These are phyloP conservation scores for Boletellus deceptivus DNA, from an alignment of 1,284 basidiomycete species.

Conservation along the genomic window DNA sequence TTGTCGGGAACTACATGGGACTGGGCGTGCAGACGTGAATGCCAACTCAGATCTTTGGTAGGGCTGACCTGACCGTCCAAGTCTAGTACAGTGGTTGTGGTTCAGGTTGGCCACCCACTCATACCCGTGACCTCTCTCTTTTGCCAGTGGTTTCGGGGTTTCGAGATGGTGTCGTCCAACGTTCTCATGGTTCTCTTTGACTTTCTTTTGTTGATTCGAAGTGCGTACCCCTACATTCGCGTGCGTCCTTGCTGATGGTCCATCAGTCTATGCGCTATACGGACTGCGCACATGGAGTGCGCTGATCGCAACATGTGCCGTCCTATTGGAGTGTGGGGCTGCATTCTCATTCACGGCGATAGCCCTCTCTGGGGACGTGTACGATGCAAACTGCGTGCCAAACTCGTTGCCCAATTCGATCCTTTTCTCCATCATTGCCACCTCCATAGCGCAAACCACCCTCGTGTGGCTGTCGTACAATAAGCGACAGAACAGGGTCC, in stretches of 20 bases:
- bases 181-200: slow-evolving; percentile 19
- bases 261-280: slow-evolving; percentile 21
- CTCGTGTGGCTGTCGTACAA: slow-evolving; percentile 20
- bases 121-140: not conserved
- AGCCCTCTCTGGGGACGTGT: slow-evolving; percentile 8
- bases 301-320: slow-evolving; percentile 1
- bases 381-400: slow-evolving; percentile 16
- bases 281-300: slow-evolving; percentile 5
- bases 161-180: slow-evolving; percentile 13
- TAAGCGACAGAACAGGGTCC: slow-evolving; percentile 9
- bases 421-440: slow-evolving; percentile 9
- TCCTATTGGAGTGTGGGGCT: slow-evolving; percentile 11
- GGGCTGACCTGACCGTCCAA: not conserved
- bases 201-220: slow-evolving; percentile 18
- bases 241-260: not conserved
- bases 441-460: slow-evolving; percentile 14
- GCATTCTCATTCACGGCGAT: not conserved
- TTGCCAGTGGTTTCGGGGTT: slow-evolving; percentile 14
- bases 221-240: slow-evolving; percentile 9
- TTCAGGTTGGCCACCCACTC: slow-evolving; percentile 1
- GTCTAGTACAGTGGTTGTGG: slow-evolving; percentile 8
- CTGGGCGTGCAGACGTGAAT: slow-evolving; percentile 19
- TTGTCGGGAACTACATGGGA: slow-evolving; percentile 16
- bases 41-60: not conserved
- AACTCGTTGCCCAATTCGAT: slow-evolving; percentile 6